A percentile compares a stretch with the other conserved stretches of the same genome.
Conservation (phyloP, 1,139 yeast genomes). For the Hyphopichia fennica region DNA sequence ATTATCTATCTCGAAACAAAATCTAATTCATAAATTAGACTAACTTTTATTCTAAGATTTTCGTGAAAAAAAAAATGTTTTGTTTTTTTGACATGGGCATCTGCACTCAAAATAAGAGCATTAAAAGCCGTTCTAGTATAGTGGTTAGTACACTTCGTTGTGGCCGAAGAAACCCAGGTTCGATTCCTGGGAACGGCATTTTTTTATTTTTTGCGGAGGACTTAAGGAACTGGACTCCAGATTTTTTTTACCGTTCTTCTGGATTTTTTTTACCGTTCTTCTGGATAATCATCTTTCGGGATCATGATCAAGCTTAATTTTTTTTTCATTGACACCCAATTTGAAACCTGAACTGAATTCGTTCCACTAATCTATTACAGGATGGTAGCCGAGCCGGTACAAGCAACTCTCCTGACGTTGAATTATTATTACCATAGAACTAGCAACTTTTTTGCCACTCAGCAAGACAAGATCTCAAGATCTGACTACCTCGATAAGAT, state of each 20-base stretch:
- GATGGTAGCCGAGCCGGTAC: slow-evolving; percentile 52
- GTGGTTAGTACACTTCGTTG: slow-evolving; percentile 58
- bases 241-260: background rate
- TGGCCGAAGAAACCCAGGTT: slow-evolving; percentile 58
- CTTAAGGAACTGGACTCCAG: too few relatives aligned
- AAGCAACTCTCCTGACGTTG: slow-evolving; percentile 36
- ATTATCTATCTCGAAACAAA: too few relatives aligned
- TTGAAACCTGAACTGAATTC: too few relatives aligned
- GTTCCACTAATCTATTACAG: too few relatives aligned
- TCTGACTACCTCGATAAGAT: slow-evolving; percentile 19
- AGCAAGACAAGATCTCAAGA: slow-evolving; percentile 21
- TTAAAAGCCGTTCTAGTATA: slow-evolving; percentile 41
- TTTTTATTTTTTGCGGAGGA: slow-evolving; percentile 8
- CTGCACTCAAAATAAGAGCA: too few relatives aligned
- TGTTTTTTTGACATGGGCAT: too few relatives aligned
- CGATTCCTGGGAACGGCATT: slow-evolving; percentile 59
- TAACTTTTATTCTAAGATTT: too few relatives aligned
- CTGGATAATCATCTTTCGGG: too few relatives aligned
- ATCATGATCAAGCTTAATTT: too few relatives aligned
- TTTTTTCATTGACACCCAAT: too few relatives aligned
- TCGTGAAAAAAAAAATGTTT: too few relatives aligned
- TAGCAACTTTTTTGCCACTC: slow-evolving; percentile 22
- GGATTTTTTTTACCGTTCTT: background rate
- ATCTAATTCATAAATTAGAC: too few relatives aligned
- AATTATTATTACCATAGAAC: slow-evolving; percentile 25